Conservation (phyloP, 2,329 filamentous ascomycete species). For the Magnaporthiopsis rhizophila region DNA sequence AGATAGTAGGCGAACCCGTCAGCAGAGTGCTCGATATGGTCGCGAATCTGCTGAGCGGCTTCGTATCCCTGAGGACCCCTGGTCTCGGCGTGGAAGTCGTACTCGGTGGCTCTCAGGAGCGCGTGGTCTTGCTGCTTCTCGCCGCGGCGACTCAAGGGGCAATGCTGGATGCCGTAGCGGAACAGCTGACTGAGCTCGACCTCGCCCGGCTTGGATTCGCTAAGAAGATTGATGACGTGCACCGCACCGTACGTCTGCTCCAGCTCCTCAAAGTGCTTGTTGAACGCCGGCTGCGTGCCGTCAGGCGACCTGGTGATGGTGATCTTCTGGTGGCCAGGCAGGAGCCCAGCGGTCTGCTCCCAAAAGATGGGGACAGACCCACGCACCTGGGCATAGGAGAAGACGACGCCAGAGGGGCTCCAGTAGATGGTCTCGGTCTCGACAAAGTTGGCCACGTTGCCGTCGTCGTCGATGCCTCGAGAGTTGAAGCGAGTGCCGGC, state of each 20-base stretch:
- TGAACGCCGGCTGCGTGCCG: constrained; percentile 87
- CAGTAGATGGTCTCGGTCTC: constrained; percentile 93
- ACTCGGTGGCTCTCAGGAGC: constrained; percentile 74
- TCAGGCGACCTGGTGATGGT: constrained; percentile 80
- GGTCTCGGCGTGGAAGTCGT: constrained; percentile 94
- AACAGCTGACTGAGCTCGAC: constrained; percentile 76
- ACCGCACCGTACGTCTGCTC: constrained; percentile 82
- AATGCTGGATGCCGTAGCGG: constrained; percentile 66
- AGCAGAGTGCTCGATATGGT: constrained; percentile 69
- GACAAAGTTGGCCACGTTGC: constrained; percentile 97
- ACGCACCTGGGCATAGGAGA: constrained; percentile 88
- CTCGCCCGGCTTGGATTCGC: constrained; percentile 79
- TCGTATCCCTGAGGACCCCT: constrained; percentile 81
- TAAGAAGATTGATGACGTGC: constrained; percentile 91
- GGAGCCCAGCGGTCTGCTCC: constrained; percentile 83
- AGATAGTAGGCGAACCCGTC: constrained; percentile 91
- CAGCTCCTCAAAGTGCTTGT: constrained; percentile 88
- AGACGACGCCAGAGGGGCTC: constrained; percentile 68
- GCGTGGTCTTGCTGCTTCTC: constrained; percentile 57
- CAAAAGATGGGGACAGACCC: constrained; percentile 95
- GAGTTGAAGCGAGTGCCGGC: constrained; percentile 95
- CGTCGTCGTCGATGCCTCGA: constrained; percentile 95
- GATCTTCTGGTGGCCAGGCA: constrained; percentile 93
- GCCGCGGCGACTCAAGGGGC: constrained; percentile 56
- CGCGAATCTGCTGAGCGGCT: constrained; percentile 75